phyloP scores from a whole-genome alignment of 768 basidiomycete genomes.

The Panaeolus cyanescens region DNA sequence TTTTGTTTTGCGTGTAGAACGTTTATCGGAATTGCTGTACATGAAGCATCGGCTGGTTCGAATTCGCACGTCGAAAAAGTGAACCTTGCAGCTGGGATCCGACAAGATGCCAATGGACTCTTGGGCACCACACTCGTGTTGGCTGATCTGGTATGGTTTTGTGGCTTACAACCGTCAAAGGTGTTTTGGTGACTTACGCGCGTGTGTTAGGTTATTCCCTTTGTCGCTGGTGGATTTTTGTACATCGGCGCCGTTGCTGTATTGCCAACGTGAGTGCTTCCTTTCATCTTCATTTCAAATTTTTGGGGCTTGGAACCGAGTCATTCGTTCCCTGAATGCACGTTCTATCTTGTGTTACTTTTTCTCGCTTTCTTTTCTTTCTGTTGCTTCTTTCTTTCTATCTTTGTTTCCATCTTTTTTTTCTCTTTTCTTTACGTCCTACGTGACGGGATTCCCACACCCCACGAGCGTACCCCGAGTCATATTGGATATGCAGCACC shows the following conservation, averaged over 20 bases:
- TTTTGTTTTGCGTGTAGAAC: slow-evolving; percentile 49
- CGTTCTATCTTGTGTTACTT: not conserved
- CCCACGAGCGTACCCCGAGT: not conserved
- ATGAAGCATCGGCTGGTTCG: slow-evolving; percentile 61
- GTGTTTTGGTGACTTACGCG: not conserved
- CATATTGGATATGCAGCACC: not conserved
- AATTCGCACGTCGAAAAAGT: slow-evolving; percentile 32
- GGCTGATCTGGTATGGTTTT: slow-evolving; percentile 83
- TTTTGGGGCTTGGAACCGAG: not conserved
- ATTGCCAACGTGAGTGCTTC: slow-evolving; percentile 74
- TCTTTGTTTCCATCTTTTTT: no score
- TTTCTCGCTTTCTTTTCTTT: not conserved
- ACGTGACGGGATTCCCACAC: not conserved
- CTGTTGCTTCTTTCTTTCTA: no score
- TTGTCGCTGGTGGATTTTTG: slow-evolving; percentile 89
- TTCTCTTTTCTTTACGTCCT: no score
- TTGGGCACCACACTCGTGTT: slow-evolving; percentile 81
- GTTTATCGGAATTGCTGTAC: slow-evolving; percentile 86
- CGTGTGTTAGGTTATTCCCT: slow-evolving; percentile 72
- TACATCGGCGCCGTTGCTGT: slow-evolving; percentile 95
- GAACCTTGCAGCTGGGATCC: slow-evolving; percentile 77
- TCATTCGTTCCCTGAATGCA: not conserved
- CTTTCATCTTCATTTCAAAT: slow-evolving; percentile 5
- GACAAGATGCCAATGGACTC: slow-evolving; percentile 74
- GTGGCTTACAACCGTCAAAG: slow-evolving; percentile 23